These are phyloP conservation scores for Nepenthes mirabilis DNA, from an alignment of 148 eudicot species.

Conservation along the genomic window DNA sequence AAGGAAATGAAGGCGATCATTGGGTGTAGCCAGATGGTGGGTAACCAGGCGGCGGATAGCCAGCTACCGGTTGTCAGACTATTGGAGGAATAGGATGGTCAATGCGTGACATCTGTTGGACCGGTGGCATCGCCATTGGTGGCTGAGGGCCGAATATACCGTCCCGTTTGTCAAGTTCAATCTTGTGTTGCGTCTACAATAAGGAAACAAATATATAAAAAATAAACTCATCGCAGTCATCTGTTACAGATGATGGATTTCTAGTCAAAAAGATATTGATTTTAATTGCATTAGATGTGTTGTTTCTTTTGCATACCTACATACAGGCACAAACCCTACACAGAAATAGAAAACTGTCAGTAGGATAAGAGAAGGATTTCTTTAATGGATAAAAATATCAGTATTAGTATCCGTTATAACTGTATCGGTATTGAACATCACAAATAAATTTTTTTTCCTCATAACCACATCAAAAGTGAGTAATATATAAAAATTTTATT, in stretches of 20 bases:
- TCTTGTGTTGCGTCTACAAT: slow-evolving; percentile 90
- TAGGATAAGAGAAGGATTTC: neutral
- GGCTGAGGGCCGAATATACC: slow-evolving; percentile 79
- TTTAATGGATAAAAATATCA: too few species aligned
- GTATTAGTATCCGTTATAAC: too few species aligned
- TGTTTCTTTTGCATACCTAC: slow-evolving; percentile 15
- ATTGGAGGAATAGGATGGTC: slow-evolving; percentile 70
- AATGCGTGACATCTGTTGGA: slow-evolving; percentile 81
- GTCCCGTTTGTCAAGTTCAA: slow-evolving; percentile 96
- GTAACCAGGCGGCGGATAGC: slow-evolving; percentile 11
- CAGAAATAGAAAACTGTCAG: slow-evolving; percentile 1
- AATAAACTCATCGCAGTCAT: too few species aligned
- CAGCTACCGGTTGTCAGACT: slow-evolving; percentile 52
- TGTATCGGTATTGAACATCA: too few species aligned
- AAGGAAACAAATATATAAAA: neutral
- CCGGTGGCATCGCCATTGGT: slow-evolving; percentile 65
- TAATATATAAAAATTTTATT: too few species aligned
- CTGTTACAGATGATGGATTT: too few species aligned
- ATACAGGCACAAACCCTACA: slow-evolving; percentile 37
- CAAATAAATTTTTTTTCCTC: too few species aligned
- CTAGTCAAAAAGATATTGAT: too few species aligned
- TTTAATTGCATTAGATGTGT: neutral
- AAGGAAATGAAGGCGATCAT: neutral
- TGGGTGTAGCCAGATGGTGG: slow-evolving; percentile 9
- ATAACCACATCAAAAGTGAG: too few species aligned